phyloP scores from a whole-genome alignment of 805 yeast genomes.

The Hanseniaspora taiwanica region DNA sequence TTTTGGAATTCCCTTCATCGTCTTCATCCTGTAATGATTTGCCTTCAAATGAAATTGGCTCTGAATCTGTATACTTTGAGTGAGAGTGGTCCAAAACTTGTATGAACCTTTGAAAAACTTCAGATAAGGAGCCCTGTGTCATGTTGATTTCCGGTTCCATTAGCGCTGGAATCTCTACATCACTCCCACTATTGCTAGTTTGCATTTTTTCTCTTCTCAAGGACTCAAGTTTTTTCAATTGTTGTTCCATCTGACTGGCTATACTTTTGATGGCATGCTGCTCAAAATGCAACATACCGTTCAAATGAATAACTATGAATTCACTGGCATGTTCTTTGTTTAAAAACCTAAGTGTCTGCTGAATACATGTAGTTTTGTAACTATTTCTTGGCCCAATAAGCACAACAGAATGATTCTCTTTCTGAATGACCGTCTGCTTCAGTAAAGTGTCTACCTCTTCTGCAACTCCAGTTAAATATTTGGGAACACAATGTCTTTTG shows the following conservation, averaged over 20 bases:
- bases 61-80: not conserved
- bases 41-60: too few species aligned
- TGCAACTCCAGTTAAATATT: conserved; percentile 13
- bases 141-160: conserved; percentile 20
- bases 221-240: conserved; percentile 20
- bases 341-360: conserved; percentile 40
- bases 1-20: not conserved
- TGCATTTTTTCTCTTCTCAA: conserved; percentile 6
- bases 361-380: conserved; percentile 59
- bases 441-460: conserved; percentile 44
- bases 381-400: conserved; percentile 68
- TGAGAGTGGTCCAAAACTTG: conserved; percentile 32
- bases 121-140: conserved; percentile 41
- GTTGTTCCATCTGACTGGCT: conserved; percentile 64
- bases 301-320: conserved; percentile 49
- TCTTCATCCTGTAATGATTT: too few species aligned
- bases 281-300: conserved; percentile 65
- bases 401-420: conserved; percentile 72
- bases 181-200: conserved; percentile 6
- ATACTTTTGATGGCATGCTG: conserved; percentile 70
- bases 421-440: conserved; percentile 47
- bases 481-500: conserved; percentile 6
- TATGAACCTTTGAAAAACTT: conserved; percentile 48
- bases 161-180: too few species aligned
- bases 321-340: conserved; percentile 28